Percentiles rank a stretch among this genome's conserved stretches.
Evolutionary conservation across 345 rosid genomes (phyloP).

Genomic region (Isatis tinctoria): DNA sequence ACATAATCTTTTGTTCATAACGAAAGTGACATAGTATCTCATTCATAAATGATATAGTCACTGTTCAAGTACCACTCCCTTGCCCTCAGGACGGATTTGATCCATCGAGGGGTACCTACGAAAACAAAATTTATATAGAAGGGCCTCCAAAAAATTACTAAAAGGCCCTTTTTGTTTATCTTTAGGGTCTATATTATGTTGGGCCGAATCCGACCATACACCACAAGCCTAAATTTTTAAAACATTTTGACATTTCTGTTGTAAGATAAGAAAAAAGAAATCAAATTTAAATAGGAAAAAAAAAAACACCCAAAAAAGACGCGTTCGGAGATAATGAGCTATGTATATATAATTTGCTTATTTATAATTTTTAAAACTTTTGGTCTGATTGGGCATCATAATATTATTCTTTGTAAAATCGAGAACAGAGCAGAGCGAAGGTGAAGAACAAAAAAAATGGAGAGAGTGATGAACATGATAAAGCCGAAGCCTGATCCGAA

Average conservation of each 20-base stretch:
- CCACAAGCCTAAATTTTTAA: neutral
- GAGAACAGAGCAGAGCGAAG: neutral
- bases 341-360: neutral
- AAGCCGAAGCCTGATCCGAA: conserved; percentile 86
- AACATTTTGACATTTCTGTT: neutral
- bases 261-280: neutral
- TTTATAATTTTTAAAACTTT: neutral
- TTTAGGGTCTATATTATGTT: neutral
- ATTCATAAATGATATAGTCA: neutral
- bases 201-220: conserved; percentile 1
- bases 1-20: neutral
- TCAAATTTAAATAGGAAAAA: no score
- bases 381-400: neutral
- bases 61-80: neutral
- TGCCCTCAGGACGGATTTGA: neutral
- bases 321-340: no score
- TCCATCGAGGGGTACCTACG: neutral
- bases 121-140: neutral
- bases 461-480: conserved; percentile 73
- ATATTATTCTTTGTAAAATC: neutral
- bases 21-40: neutral
- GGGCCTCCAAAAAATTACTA: neutral
- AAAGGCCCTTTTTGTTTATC: neutral
- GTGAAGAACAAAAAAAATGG: conserved; percentile 35
- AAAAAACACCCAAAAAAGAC: no score